These are phyloP conservation scores for Malus hybrid DNA, from an alignment of 331 rosid species.

Conservation along the genomic window DNA sequence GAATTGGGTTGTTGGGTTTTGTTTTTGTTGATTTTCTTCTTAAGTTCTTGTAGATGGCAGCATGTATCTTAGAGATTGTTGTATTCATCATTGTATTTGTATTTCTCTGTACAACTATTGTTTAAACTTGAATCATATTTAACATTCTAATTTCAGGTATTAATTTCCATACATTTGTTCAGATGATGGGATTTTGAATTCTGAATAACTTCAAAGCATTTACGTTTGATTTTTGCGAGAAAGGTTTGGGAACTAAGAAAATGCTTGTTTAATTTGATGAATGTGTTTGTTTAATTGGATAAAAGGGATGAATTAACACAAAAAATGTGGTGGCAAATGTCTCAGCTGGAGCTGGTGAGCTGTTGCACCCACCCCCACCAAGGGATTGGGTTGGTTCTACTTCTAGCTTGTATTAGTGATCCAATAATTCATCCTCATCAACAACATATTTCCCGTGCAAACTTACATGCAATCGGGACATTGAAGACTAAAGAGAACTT, in stretches of 20 bases:
- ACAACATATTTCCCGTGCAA: neutral
- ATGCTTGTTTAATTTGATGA: neutral
- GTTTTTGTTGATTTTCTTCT: neutral
- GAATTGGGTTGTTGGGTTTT: neutral
- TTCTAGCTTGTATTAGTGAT: neutral
- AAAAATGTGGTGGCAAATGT: neutral
- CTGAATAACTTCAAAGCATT: too few relatives aligned
- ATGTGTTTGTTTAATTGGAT: neutral
- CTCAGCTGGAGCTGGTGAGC: neutral
- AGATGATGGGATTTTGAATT: too few relatives aligned
- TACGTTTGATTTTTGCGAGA: neutral
- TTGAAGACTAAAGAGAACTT: neutral
- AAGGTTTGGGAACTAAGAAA: neutral
- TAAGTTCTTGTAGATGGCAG: neutral
- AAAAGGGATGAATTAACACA: neutral
- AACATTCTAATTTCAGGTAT: neutral
- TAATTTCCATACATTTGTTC: neutral
- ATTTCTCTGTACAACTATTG: neutral
- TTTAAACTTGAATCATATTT: neutral
- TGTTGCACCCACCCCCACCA: neutral
- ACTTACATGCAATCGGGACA: neutral
- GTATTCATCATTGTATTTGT: neutral
- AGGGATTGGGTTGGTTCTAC: neutral
- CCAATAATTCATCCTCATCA: neutral
- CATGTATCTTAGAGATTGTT: too few relatives aligned